Evolutionary conservation across 2,329 filamentous ascomycete species (phyloP), one percentile per base, ranked within the genome.

Genomic region (Talaromyces sp.): DNA sequence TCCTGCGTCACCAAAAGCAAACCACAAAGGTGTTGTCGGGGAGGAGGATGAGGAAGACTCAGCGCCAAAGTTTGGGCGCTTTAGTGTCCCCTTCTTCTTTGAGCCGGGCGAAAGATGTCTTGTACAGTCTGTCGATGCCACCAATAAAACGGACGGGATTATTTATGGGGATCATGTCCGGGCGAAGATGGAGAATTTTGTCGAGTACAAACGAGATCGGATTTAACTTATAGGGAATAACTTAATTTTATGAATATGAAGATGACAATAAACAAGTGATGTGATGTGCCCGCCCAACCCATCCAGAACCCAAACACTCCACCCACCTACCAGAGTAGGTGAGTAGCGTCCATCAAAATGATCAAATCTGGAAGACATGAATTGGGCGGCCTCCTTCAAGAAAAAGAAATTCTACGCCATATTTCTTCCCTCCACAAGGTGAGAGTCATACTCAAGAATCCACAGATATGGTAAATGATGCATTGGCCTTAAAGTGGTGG

Each of bases 31-130:
- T 16, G 22, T 48, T 3, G 47, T 19, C 22, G 43, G 9, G 5
- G 41, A 9, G 2, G 50, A 22, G 11, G 39, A 65, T 1, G 33
- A 1, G 5, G 59, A 60, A 5, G 41, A 54, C 19, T n/a, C 60
- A 22, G 14, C 43, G 47, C 13, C 47, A 16, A 56, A 61, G 47
- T 67, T 70, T 50, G 76, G 75, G 1, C 70, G 78, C 19, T 79
- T 79, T 63, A 81, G 78, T 58, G 78, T 82, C 33, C 80, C 80
- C 1, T 82, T 82, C 69, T 82, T 83, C 71, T 82, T 82, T 66
- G 79, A 82, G 70, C 81, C 80, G 0, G 80, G 79, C 3, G 74
- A 79, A 67, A 66, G 73, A 16, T 81, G 79, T 70, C 66, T 79
- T 19, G 74, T 82, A 9, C 68, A 70, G 60, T 75, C 76, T 50